Conservation (phyloP, 176 grass and related monocot species). For the Oryza meyeriana region DNA sequence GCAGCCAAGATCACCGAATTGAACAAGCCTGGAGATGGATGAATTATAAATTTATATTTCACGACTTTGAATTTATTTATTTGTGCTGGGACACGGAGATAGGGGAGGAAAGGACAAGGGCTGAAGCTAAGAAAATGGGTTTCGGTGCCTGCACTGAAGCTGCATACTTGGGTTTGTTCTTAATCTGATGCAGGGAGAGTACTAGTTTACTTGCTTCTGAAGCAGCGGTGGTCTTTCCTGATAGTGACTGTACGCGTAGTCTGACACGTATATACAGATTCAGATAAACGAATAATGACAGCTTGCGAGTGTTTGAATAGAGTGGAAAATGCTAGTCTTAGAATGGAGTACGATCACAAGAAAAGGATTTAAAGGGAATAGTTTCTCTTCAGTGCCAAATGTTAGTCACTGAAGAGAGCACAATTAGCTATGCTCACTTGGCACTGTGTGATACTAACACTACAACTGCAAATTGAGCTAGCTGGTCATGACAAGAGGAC, state of each 20-base stretch:
- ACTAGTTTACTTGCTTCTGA: not conserved
- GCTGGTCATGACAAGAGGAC: not conserved
- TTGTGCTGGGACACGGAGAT: not conserved
- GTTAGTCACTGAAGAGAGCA: not conserved
- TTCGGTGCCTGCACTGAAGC: not conserved
- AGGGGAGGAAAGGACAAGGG: not conserved
- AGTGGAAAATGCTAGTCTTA: not conserved
- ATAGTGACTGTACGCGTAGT: not conserved
- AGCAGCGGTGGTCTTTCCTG: not conserved
- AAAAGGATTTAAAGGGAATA: too few relatives aligned
- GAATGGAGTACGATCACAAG: too few relatives aligned
- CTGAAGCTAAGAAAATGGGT: not conserved
- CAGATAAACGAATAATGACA: not conserved
- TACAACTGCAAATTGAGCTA: not conserved
- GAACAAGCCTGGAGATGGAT: not conserved
- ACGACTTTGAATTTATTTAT: not conserved
- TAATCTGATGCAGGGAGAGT: not conserved
- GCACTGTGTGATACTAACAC: not conserved
- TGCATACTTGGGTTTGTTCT: not conserved
- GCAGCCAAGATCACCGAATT: not conserved
- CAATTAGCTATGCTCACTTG: too few relatives aligned
- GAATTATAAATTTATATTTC: not conserved
- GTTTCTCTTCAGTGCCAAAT: not conserved
- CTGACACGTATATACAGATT: conserved; percentile 25
- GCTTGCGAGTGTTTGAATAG: not conserved